Conservation (phyloP, 805 yeast genomes). For the Millerozyma miso region DNA sequence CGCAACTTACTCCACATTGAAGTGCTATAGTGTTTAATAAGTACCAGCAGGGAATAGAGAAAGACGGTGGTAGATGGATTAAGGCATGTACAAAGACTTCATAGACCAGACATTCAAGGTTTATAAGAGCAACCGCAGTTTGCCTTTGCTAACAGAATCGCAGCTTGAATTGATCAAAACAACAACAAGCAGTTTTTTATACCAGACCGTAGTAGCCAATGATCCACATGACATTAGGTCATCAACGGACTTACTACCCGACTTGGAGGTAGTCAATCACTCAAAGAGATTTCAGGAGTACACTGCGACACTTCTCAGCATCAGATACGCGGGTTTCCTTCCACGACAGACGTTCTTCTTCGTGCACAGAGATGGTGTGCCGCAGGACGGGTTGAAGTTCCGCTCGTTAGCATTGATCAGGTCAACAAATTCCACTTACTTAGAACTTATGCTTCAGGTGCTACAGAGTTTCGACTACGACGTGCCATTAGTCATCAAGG, state of each 20-base stretch:
- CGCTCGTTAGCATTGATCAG: conserved; percentile 9
- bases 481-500: conserved; percentile 8
- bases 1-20: too few relatives aligned
- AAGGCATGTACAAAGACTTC: conserved; percentile 5
- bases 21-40: too few relatives aligned
- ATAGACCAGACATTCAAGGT: conserved; percentile 15
- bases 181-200: not conserved
- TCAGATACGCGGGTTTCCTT: conserved; percentile 3
- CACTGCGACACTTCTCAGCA: not conserved
- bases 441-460: conserved; percentile 3
- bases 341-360: conserved; percentile 11
- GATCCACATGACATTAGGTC: conserved; percentile 8
- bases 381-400: conserved; percentile 3
- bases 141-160: conserved; percentile 4
- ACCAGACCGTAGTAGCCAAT: conserved; percentile 1
- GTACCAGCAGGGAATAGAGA: too few relatives aligned
- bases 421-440: conserved; percentile 2
- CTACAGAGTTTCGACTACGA: conserved; percentile 6
- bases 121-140: conserved; percentile 12
- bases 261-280: conserved; percentile 7
- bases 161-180: conserved; percentile 6
- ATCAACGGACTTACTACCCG: conserved; percentile 8
- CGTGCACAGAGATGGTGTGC: conserved; percentile 3
- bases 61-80: too few relatives aligned
- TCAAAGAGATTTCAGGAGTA: not conserved